These are phyloP conservation scores for Globisporangium viniferum DNA, from an alignment of 352 stramenopile species.

Conservation along the genomic window DNA sequence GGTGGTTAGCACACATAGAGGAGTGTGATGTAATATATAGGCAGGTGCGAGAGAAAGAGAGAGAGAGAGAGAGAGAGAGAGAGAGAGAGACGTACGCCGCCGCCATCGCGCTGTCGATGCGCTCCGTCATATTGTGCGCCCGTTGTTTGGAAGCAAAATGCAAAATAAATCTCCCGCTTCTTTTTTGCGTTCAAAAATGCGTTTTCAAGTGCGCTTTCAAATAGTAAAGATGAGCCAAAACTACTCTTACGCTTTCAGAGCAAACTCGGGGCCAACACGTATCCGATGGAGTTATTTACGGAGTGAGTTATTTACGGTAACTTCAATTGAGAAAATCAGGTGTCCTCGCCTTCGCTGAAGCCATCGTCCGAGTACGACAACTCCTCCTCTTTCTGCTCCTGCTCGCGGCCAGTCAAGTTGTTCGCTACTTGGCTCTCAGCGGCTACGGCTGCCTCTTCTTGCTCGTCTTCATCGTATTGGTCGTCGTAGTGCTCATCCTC, in stretches of 20 bases:
- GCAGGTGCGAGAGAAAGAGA: too few relatives aligned
- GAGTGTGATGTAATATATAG: background rate
- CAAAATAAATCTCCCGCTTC: background rate
- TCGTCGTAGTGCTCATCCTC: slow-evolving; percentile 42
- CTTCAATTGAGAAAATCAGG: background rate
- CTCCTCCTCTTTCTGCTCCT: slow-evolving; percentile 10
- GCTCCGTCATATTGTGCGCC: background rate
- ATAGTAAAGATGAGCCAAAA: background rate
- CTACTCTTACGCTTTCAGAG: background rate
- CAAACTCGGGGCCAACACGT: too few relatives aligned
- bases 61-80: background rate
- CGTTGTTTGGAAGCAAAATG: background rate
- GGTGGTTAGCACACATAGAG: background rate
- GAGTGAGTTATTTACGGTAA: too few relatives aligned
- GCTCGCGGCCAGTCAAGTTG: background rate
- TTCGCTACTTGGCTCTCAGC: background rate
- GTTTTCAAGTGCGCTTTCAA: background rate
- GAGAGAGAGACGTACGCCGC: background rate
- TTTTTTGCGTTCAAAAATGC: background rate
- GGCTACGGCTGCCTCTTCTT: slow-evolving; percentile 18
- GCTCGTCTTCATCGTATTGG: slow-evolving; percentile 14
- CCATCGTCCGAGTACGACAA: slow-evolving; percentile 31
- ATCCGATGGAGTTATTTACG: too few relatives aligned
- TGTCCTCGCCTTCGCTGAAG: slow-evolving; percentile 26
- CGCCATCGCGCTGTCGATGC: background rate